Conservation (phyloP, 345 rosid species). For the Salix koriyanagi region DNA sequence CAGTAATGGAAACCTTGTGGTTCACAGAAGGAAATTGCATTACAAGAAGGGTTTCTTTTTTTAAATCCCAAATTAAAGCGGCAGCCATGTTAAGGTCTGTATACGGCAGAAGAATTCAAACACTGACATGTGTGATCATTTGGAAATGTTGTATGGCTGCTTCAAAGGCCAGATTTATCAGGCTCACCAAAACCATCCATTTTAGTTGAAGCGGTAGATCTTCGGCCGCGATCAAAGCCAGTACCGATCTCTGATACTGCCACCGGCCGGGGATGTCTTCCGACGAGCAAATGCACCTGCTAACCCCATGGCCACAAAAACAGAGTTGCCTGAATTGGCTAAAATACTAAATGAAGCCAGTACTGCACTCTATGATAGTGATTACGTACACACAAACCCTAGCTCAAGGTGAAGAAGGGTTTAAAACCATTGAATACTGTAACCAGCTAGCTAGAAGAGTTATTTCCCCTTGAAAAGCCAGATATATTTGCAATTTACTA, state of each 20-base stretch:
- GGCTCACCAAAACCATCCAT: not conserved
- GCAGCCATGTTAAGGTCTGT: not conserved
- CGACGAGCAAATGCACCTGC: not conserved
- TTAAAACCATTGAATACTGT: not conserved
- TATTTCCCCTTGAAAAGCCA: not conserved
- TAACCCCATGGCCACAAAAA: not conserved
- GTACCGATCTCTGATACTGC: not conserved
- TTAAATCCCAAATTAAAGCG: not conserved
- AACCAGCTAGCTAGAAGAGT: not conserved
- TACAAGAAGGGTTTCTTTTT: not conserved
- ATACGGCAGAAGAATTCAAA: not conserved
- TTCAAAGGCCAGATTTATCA: not conserved
- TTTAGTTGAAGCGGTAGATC: not conserved
- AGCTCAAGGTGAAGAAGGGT: not conserved
- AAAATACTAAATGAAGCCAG: not conserved
- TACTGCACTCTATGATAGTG: not conserved
- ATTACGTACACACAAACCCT: not conserved
- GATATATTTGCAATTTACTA: not conserved
- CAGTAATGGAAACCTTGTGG: conserved; percentile 4
- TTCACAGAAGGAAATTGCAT: conserved; percentile 4
- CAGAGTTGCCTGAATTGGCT: not conserved
- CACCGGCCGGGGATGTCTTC: not conserved
- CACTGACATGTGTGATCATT: not conserved
- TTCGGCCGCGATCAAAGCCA: not conserved
- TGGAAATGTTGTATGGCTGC: conserved; percentile 6